phyloP scores from a whole-genome alignment of 306 rosid species.

The Cicer arietinum region DNA sequence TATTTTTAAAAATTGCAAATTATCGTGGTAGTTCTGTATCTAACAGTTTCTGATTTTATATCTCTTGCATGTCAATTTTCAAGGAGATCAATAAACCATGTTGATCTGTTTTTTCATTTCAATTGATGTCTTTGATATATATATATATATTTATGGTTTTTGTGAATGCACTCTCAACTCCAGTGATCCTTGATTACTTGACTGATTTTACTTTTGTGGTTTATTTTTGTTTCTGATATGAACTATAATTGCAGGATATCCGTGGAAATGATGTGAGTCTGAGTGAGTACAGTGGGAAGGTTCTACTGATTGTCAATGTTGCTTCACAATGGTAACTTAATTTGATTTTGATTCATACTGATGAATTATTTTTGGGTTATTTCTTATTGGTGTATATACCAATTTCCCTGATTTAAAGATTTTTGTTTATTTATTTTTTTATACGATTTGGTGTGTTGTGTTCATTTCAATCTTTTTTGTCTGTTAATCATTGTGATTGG shows the following conservation, averaged over 20 bases:
- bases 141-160: too few species aligned
- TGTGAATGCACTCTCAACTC: too few species aligned
- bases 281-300: slow-evolving; percentile 72
- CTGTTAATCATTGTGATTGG: slow-evolving; percentile 1
- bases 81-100: not conserved
- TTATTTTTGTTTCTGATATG: slow-evolving; percentile 37
- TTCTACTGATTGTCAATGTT: slow-evolving; percentile 83
- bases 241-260: slow-evolving; percentile 66
- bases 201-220: not conserved
- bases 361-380: slow-evolving; percentile 11
- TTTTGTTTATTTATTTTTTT: not conserved
- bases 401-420: not conserved
- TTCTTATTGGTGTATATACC: not conserved
- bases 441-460: not conserved
- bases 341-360: slow-evolving; percentile 20
- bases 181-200: too few species aligned
- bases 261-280: slow-evolving; percentile 78
- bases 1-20: too few species aligned
- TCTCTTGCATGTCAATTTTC: slow-evolving; percentile 3
- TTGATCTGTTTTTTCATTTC: not conserved
- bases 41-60: not conserved
- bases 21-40: too few species aligned
- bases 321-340: slow-evolving; percentile 80
- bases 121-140: too few species aligned
- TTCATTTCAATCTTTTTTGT: slow-evolving; percentile 6